Percentiles rank a stretch among this genome's conserved stretches.
Evolutionary conservation across 164 flowering plant species (phyloP).

Genomic region (Hamamelis virginiana): DNA sequence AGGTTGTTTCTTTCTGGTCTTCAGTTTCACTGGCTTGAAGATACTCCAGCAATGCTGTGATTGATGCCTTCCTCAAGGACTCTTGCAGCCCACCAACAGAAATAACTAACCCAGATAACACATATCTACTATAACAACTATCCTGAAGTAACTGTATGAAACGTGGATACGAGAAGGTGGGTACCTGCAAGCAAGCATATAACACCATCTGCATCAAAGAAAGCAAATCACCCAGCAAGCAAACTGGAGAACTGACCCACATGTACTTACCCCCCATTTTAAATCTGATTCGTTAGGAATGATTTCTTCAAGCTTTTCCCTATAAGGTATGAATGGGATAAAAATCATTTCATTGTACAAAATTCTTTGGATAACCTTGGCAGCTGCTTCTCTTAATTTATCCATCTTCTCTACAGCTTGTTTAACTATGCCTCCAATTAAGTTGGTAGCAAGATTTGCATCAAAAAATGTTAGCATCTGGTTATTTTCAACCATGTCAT

Average conservation of each 20-base stretch:
- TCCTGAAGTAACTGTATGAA: slow-evolving; percentile 71
- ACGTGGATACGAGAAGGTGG: slow-evolving; percentile 76
- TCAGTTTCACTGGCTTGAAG: slow-evolving; percentile 46
- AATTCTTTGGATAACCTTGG: slow-evolving; percentile 70
- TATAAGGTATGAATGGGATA: slow-evolving; percentile 63
- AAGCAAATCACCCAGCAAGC: neutral
- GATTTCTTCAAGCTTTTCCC: slow-evolving; percentile 66
- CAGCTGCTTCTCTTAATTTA: slow-evolving; percentile 80
- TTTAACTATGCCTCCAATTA: slow-evolving; percentile 73
- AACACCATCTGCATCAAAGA: slow-evolving; percentile 7
- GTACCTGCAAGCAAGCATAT: slow-evolving; percentile 57
- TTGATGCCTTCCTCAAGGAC: slow-evolving; percentile 76
- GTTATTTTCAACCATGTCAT: slow-evolving; percentile 14
- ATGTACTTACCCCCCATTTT: slow-evolving; percentile 75
- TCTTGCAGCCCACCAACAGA: slow-evolving; percentile 93
- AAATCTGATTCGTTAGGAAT: slow-evolving; percentile 47
- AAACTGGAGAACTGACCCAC: neutral
- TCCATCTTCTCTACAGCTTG: slow-evolving; percentile 98
- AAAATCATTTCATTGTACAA: slow-evolving; percentile 46
- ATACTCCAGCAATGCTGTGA: slow-evolving; percentile 72
- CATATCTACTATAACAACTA: slow-evolving; percentile 65
- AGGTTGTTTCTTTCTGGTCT: slow-evolving; percentile 20
- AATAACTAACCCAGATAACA: slow-evolving; percentile 86
- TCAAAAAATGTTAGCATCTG: slow-evolving; percentile 45
- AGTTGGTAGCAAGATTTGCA: slow-evolving; percentile 50